These are phyloP conservation scores for Fusarium ambrosium DNA, from an alignment of 2,329 filamentous ascomycete genomes.

Conservation along the genomic window DNA sequence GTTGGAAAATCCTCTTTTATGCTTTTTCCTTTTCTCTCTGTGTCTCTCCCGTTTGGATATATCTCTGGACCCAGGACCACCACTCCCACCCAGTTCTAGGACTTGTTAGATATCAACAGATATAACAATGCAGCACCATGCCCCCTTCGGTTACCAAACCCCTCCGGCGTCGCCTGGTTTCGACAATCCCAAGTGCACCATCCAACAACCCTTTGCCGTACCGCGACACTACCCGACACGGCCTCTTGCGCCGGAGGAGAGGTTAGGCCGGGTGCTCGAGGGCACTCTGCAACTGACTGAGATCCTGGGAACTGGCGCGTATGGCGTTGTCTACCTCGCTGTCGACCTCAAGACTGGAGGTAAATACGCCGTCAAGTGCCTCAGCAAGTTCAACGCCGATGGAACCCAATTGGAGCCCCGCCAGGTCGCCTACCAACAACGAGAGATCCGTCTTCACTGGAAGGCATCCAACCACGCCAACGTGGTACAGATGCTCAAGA, in stretches of 20 bases:
- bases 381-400: slow-evolving; percentile 88
- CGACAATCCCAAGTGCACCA: slow-evolving; percentile 62
- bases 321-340: slow-evolving; percentile 95
- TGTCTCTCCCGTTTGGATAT: slow-evolving; percentile 39
- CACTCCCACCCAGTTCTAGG: slow-evolving; percentile 38
- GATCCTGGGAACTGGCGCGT: slow-evolving; percentile 93
- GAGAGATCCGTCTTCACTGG: slow-evolving; percentile 94
- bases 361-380: slow-evolving; percentile 94
- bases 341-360: slow-evolving; percentile 84
- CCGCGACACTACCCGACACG: slow-evolving; percentile 59
- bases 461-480: slow-evolving; percentile 90
- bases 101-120: slow-evolving; percentile 50
- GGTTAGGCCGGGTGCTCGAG: slow-evolving; percentile 86
- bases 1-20: slow-evolving; percentile 44
- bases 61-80: slow-evolving; percentile 34
- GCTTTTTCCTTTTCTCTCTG: slow-evolving; percentile 42
- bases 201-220: slow-evolving; percentile 54
- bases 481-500: slow-evolving; percentile 93
- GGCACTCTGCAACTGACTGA: slow-evolving; percentile 85
- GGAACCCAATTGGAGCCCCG: slow-evolving; percentile 81
- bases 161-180: slow-evolving; percentile 70
- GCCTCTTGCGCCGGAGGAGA: slow-evolving; percentile 81
- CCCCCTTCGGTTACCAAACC: slow-evolving; percentile 68
- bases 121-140: slow-evolving; percentile 69
- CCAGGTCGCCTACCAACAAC: slow-evolving; percentile 90